These are phyloP conservation scores for Cardamine resedifolia DNA, from an alignment of 345 rosid species.

Conservation along the genomic window DNA sequence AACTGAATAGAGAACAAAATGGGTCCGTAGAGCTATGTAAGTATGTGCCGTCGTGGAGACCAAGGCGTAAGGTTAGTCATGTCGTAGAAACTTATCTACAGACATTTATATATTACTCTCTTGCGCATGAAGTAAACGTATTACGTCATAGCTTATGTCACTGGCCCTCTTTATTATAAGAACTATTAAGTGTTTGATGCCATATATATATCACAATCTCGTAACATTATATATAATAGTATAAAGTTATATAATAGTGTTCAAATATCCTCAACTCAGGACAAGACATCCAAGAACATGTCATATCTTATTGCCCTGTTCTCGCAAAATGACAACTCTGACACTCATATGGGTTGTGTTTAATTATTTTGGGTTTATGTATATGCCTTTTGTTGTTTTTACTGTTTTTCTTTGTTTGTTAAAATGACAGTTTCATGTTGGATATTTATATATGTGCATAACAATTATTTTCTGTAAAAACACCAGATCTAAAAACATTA, in stretches of 20 bases:
- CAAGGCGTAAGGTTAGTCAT: slow-evolving; percentile 20
- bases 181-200: slow-evolving; percentile 8
- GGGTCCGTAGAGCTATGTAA: slow-evolving; percentile 23
- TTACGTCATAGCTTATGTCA: slow-evolving; percentile 29
- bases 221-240: neutral
- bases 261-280: slow-evolving; percentile 23
- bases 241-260: neutral
- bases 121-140: slow-evolving; percentile 25
- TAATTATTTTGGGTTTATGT: slow-evolving; percentile 26
- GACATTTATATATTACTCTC: neutral
- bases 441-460: neutral
- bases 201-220: slow-evolving; percentile 5
- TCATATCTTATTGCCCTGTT: slow-evolving; percentile 24
- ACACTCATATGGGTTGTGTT: slow-evolving; percentile 41
- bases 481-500: neutral
- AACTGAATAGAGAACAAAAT: slow-evolving; percentile 17
- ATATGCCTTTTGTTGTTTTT: slow-evolving; percentile 4
- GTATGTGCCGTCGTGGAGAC: slow-evolving; percentile 26
- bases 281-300: slow-evolving; percentile 35
- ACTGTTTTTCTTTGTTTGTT: neutral
- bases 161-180: neutral
- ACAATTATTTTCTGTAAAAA: neutral
- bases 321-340: slow-evolving; percentile 38
- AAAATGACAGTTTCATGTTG: neutral
- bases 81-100: slow-evolving; percentile 16